These are phyloP conservation scores for Lachnellula arida DNA, from an alignment of 2,329 filamentous ascomycete species.

Conservation along the genomic window DNA sequence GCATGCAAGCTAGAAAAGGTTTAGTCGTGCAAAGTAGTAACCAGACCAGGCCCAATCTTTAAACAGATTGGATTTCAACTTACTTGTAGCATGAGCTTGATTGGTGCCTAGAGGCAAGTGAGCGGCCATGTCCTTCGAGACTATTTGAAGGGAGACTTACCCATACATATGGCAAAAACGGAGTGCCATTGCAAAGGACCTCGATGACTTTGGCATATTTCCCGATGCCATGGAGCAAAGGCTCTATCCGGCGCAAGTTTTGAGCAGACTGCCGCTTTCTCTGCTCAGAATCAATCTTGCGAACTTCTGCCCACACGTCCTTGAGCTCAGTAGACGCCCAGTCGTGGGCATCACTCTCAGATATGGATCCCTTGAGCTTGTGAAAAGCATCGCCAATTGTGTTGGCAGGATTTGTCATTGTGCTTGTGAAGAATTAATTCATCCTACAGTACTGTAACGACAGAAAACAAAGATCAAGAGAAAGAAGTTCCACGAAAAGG, in stretches of 20 bases:
- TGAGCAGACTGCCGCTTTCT: conserved; percentile 35
- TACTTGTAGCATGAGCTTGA: conserved; percentile 12
- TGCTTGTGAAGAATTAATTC: too few relatives aligned
- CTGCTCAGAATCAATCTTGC: conserved; percentile 38
- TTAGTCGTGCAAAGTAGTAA: too few relatives aligned
- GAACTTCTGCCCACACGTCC: conserved; percentile 34
- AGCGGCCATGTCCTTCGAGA: background rate
- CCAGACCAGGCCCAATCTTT: too few relatives aligned
- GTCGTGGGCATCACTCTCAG: conserved; percentile 6
- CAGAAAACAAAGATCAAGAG: too few relatives aligned
- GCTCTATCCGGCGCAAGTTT: conserved; percentile 40
- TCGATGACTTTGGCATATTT: conserved; percentile 40
- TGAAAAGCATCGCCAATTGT: conserved; percentile 10
- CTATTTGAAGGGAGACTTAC: conserved; percentile 1
- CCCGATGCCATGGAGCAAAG: conserved; percentile 38
- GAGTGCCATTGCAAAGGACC: conserved; percentile 42
- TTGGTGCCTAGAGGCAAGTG: conserved; percentile 6
- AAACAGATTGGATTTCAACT: background rate
- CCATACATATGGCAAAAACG: conserved; percentile 43
- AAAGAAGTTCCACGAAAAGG: too few relatives aligned
- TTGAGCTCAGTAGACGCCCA: conserved; percentile 30
- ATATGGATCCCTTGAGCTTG: conserved; percentile 8
- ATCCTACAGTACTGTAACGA: too few relatives aligned
- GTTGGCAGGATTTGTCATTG: conserved; percentile 1
- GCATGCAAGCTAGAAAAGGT: conserved; percentile 8